These are phyloP conservation scores for Heterobasidion annosum DNA, from an alignment of 1,284 basidiomycete species.

Conservation along the genomic window DNA sequence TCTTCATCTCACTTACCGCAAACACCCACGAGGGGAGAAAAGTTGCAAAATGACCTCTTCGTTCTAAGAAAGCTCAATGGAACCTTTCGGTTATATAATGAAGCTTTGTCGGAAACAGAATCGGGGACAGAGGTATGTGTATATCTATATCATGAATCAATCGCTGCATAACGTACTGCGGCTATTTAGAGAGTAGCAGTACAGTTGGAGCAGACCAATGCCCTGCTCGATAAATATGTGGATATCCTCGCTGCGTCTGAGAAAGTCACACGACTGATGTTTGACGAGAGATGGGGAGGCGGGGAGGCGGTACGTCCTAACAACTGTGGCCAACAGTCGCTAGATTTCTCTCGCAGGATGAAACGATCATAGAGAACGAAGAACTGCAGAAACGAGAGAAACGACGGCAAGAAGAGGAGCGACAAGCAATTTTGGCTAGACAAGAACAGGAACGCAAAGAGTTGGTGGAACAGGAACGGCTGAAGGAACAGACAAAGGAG, in stretches of 20 bases:
- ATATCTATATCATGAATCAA: not conserved
- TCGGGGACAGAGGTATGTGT: constrained; percentile 57
- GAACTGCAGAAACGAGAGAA: constrained; percentile 39
- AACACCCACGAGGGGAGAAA: constrained; percentile 55
- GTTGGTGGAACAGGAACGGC: constrained; percentile 40
- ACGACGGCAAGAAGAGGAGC: constrained; percentile 39
- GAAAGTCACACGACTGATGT: constrained; percentile 51
- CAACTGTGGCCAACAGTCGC: not conserved
- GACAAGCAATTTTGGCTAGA: constrained; percentile 32
- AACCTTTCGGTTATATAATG: constrained; percentile 56
- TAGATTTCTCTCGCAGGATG: not conserved
- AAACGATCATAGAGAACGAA: constrained; percentile 40
- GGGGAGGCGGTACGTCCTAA: constrained; percentile 47
- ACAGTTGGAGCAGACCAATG: constrained; percentile 62
- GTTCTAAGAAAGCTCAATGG: constrained; percentile 63
- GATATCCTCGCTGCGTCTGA: constrained; percentile 62
- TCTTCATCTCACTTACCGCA: constrained; percentile 16
- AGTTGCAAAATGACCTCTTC: constrained; percentile 61
- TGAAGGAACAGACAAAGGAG: constrained; percentile 37
- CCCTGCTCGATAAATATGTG: constrained; percentile 64
- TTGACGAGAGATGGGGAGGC: constrained; percentile 68
- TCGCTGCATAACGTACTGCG: not conserved
- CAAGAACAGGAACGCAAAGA: constrained; percentile 41
- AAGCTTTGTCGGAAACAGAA: constrained; percentile 50
- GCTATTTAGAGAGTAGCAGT: constrained; percentile 44